A percentile compares a stretch with the other conserved stretches of the same genome.
Conservation (phyloP, 768 basidiomycete genomes). For the Phanerochaete carnosa region DNA sequence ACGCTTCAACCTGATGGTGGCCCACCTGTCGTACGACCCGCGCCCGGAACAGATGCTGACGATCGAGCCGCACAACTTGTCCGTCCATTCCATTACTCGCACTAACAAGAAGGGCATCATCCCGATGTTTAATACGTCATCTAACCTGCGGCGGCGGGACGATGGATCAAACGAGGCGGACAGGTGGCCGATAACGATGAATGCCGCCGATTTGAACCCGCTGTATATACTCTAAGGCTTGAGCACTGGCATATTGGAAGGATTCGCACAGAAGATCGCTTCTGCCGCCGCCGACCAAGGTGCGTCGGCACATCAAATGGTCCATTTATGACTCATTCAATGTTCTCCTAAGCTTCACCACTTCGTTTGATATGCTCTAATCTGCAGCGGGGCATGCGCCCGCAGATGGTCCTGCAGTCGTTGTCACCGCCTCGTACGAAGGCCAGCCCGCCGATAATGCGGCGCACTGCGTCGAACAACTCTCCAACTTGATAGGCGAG, state of each 20-base stretch:
- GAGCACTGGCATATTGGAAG: conserved; percentile 46
- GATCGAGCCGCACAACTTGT: conserved; percentile 42
- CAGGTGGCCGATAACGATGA: not conserved
- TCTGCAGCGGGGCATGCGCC: conserved; percentile 34
- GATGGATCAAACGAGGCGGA: conserved; percentile 7
- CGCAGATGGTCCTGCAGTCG: conserved; percentile 41
- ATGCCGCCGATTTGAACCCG: too few species aligned
- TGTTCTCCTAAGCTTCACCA: conserved; percentile 32
- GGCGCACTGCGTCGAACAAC: conserved; percentile 40
- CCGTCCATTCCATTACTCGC: conserved; percentile 32
- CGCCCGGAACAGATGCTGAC: conserved; percentile 43
- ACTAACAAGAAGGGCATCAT: not conserved
- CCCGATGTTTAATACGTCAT: conserved; percentile 11
- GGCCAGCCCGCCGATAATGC: conserved; percentile 51
- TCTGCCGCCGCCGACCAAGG: conserved; percentile 36
- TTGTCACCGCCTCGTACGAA: conserved; percentile 48
- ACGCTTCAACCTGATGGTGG: conserved; percentile 40
- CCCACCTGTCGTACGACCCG: conserved; percentile 41
- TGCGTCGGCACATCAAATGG: conserved; percentile 11
- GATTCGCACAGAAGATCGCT: conserved; percentile 44
- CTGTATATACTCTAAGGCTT: conserved; percentile 42
- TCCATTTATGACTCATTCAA: not conserved
- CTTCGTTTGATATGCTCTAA: conserved; percentile 39
- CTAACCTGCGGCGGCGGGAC: not conserved
- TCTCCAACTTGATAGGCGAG: conserved; percentile 26